Evolutionary conservation across 768 basidiomycete genomes (phyloP), one percentile per base, ranked within the genome.

Genomic region (Leccinum pellstonianum): DNA sequence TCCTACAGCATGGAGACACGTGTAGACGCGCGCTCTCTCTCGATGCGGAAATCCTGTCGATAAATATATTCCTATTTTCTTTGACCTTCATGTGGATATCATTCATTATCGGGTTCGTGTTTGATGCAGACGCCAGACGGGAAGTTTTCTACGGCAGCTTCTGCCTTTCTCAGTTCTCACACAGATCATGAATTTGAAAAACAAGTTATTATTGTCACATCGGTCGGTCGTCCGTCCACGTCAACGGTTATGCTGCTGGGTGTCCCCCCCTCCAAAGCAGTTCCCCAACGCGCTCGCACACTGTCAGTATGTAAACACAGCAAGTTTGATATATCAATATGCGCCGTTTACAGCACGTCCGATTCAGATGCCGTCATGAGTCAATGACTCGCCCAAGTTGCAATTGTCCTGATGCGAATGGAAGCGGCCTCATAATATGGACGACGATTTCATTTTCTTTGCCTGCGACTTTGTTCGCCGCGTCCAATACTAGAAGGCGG

Each of bases 181-280:
- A 54, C 31, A n/a, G 48, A 53, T 48, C 58, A 56, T 63, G 58
- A 52, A 66, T 66, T 68, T 60, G 51, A 19, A 62, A 46, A 43
- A n/a, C 41, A n/a, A 41, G 41, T 43, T 35, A n/a, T 43, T 43
- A 43, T 43, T 43, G 19, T 43, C 10, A n/a, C 43, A 46, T 46
- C 43, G 19, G 43, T 46, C 2, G 19, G 1, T 51, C 27, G 27
- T 3, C 47, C 35, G 37, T 59, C 55, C 21, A 52, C 37, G 43
- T 52, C 35, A 12, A 37, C 37, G 29, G 33, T n/a, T 10, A 5
- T n/a, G 38, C 7, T 55, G 53, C n/a, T 43, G 11, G 43, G n/a
- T n/a, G 41, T 43, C 43, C 43, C n/a, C n/a, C 43, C 19, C 2
- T 48, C n/a, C 62, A 58, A 56, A 31, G n/a, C 46, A 57, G 62